Conservation (phyloP, 257 asterid species). For the Scutellaria minor region DNA sequence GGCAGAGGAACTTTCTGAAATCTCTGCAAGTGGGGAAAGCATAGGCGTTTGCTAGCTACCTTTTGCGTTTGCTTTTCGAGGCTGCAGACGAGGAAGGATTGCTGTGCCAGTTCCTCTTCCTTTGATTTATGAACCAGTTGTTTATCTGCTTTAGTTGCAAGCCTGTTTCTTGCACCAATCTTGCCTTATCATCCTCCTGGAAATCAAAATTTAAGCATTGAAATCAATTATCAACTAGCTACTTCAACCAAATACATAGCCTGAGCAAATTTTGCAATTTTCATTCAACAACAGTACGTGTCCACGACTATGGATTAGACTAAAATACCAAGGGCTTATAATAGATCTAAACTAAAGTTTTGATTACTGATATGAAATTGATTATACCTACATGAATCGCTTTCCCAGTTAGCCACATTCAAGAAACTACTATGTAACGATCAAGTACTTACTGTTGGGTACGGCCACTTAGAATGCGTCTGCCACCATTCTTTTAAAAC, state of each 20-base stretch:
- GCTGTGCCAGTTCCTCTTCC: conserved; percentile 82
- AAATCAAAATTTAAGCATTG: conserved; percentile 13
- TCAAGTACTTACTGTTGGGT: conserved; percentile 54
- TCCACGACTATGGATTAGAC: neutral
- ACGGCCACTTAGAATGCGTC: conserved; percentile 66
- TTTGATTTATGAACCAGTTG: conserved; percentile 78
- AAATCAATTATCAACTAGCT: neutral
- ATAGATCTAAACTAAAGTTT: neutral
- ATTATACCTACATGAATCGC: neutral
- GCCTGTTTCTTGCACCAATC: conserved; percentile 70
- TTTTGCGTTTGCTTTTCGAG: conserved; percentile 64
- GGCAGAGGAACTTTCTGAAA: conserved; percentile 17
- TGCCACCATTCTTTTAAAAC: conserved; percentile 68
- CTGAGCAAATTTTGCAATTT: neutral
- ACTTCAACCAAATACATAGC: neutral
- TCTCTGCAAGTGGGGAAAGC: neutral
- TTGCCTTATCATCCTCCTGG: conserved; percentile 74
- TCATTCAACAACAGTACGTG: neutral
- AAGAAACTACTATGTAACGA: neutral
- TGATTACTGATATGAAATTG: neutral
- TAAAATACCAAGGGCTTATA: neutral
- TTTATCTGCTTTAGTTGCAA: conserved; percentile 73
- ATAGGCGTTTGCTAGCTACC: conserved; percentile 38
- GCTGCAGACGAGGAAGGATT: conserved; percentile 61
- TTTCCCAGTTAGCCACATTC: neutral